phyloP scores from a whole-genome alignment of 495 filamentous ascomycete genomes.

The Tuber calosporum region DNA sequence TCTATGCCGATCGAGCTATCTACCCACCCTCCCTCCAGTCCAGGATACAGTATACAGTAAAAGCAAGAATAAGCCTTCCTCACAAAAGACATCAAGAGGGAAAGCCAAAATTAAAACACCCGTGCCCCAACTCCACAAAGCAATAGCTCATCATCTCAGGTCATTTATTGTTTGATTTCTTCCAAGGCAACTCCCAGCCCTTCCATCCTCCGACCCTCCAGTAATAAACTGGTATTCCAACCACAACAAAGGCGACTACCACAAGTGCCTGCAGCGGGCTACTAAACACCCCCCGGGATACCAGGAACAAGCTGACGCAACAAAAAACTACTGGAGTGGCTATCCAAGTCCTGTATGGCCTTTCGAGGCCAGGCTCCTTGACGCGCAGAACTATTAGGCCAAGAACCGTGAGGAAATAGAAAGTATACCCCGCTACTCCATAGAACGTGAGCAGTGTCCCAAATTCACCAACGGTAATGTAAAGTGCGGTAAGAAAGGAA shows the following conservation, averaged over 20 bases:
- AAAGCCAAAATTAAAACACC: constrained; percentile 4
- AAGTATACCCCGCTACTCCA: constrained; percentile 90
- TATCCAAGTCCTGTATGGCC: constrained; percentile 93
- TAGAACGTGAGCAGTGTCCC: constrained; percentile 89
- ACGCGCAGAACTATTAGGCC: constrained; percentile 85
- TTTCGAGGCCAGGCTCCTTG: constrained; percentile 76
- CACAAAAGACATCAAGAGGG: not conserved
- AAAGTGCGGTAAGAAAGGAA: constrained; percentile 59
- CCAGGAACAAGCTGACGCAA: constrained; percentile 88
- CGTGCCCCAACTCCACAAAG: not conserved
- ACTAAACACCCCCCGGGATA: constrained; percentile 78
- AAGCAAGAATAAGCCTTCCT: not conserved
- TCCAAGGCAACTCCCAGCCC: constrained; percentile 2
- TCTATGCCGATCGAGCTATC: not conserved
- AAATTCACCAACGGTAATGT: constrained; percentile 84
- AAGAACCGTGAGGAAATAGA: constrained; percentile 93
- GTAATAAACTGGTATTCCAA: constrained; percentile 79
- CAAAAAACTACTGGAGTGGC: constrained; percentile 95
- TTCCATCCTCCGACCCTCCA: constrained; percentile 62
- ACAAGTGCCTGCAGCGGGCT: constrained; percentile 82
- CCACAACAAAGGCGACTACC: constrained; percentile 73
- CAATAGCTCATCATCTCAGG: not conserved
- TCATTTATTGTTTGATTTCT: not conserved
- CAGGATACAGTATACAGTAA: not conserved
- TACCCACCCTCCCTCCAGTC: not conserved